These are phyloP conservation scores for Dactylorhiza incarnata DNA, from an alignment of 106 monocot species.

Conservation along the genomic window DNA sequence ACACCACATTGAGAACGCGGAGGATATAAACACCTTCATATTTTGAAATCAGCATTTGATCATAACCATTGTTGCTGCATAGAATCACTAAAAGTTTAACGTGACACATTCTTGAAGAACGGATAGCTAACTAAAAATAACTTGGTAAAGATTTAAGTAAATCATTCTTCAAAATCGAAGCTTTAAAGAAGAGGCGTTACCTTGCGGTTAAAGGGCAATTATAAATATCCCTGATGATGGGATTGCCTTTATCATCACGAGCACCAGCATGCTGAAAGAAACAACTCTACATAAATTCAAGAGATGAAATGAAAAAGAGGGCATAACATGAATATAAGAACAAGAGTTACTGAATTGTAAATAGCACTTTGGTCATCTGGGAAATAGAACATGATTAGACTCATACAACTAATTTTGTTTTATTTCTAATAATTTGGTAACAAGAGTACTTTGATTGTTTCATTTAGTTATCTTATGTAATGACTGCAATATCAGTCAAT, in stretches of 20 bases:
- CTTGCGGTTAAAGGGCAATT: conserved; percentile 89
- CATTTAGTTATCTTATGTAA: no score
- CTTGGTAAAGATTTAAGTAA: not conserved
- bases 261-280: conserved; percentile 82
- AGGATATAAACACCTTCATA: conserved; percentile 84
- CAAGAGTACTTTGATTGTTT: no score
- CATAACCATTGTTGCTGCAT: conserved; percentile 70
- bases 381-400: no score
- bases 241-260: conserved; percentile 76
- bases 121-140: not conserved
- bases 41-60: conserved; percentile 83
- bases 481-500: no score
- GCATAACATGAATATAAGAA: conserved; percentile 2
- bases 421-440: no score
- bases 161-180: not conserved
- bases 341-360: not conserved
- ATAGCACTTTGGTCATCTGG: not conserved
- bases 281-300: conserved; percentile 7
- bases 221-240: conserved; percentile 77
- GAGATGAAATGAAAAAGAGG: conserved; percentile 9
- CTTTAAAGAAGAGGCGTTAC: conserved; percentile 16
- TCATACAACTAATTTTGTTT: no score
- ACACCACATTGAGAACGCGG: no score
- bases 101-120: not conserved
- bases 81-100: conserved; percentile 4